Conservation (phyloP, 1,284 basidiomycete genomes). For the Sanghuangporus sanghuang region DNA sequence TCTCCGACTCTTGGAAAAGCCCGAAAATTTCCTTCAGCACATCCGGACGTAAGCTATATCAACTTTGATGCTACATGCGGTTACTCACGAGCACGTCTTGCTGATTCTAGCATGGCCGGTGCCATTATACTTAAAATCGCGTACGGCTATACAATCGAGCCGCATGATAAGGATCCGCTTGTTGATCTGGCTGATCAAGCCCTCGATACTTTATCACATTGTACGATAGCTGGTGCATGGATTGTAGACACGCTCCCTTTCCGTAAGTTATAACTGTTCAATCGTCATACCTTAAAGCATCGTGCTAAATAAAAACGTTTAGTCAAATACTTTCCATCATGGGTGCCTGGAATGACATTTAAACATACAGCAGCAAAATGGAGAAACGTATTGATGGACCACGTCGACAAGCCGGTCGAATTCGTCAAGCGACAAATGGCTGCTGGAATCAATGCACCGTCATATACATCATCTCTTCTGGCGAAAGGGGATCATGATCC, state of each 20-base stretch:
- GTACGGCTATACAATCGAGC: slow-evolving; percentile 28
- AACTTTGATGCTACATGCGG: background rate
- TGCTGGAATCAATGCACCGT: slow-evolving; percentile 32
- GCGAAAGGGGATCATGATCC: slow-evolving; percentile 27
- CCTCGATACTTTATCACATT: slow-evolving; percentile 20
- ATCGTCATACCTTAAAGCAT: background rate
- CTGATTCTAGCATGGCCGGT: slow-evolving; percentile 24
- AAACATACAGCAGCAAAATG: slow-evolving; percentile 35
- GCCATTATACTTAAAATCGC: slow-evolving; percentile 28
- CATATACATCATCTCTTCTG: slow-evolving; percentile 33
- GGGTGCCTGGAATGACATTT: slow-evolving; percentile 45
- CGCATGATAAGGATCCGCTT: slow-evolving; percentile 24
- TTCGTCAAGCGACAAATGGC: slow-evolving; percentile 39
- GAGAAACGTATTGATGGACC: slow-evolving; percentile 26
- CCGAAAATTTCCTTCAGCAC: slow-evolving; percentile 2
- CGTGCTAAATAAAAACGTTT: background rate
- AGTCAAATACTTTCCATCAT: slow-evolving; percentile 42
- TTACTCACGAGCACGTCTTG: background rate
- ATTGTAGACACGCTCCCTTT: slow-evolving; percentile 32
- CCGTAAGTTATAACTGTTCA: slow-evolving; percentile 18
- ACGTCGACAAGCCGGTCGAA: slow-evolving; percentile 33
- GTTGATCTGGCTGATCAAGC: slow-evolving; percentile 22
- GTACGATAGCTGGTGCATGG: slow-evolving; percentile 25
- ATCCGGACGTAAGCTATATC: slow-evolving; percentile 5
- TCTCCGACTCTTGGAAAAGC: slow-evolving; percentile 3